phyloP scores from a whole-genome alignment of 371 early-diverging fungal genomes.

The Mucor irregularis region DNA sequence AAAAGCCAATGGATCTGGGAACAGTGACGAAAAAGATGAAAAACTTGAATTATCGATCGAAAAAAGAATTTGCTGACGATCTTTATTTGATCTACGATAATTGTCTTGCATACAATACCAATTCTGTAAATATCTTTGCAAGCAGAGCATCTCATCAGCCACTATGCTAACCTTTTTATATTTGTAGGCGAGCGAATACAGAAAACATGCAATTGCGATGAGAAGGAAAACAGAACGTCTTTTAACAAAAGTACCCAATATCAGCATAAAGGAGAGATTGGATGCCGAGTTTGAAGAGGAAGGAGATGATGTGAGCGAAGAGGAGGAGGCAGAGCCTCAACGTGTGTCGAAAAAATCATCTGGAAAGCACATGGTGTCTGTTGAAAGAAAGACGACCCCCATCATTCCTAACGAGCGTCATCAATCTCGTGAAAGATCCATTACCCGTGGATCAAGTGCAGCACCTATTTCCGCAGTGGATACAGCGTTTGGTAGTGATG shows the following conservation, averaged over 20 bases:
- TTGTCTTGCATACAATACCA: constrained; percentile 80
- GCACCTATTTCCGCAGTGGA: constrained; percentile 13
- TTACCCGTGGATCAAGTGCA: constrained; percentile 25
- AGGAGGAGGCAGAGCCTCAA: constrained; percentile 39
- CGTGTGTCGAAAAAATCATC: constrained; percentile 38
- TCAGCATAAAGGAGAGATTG: constrained; percentile 60
- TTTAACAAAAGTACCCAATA: constrained; percentile 82
- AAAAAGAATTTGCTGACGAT: constrained; percentile 80
- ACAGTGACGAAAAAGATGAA: constrained; percentile 85
- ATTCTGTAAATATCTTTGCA: too few species aligned
- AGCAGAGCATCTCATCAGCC: too few species aligned
- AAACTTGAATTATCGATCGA: constrained; percentile 67
- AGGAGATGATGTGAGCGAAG: constrained; percentile 51
- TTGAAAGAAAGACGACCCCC: constrained; percentile 17
- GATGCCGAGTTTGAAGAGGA: constrained; percentile 58
- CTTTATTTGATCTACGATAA: constrained; percentile 83
- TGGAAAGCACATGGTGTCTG: constrained; percentile 21
- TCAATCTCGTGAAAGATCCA: constrained; percentile 21
- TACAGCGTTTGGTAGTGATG: not conserved
- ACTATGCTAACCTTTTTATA: not conserved
- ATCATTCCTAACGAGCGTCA: constrained; percentile 1
- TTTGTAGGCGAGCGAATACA: constrained; percentile 66
- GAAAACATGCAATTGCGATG: constrained; percentile 86
- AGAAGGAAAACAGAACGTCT: constrained; percentile 72
- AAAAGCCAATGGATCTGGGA: constrained; percentile 93